A percentile compares a stretch with the other conserved stretches of the same genome.
phyloP scores from a whole-genome alignment of 495 filamentous ascomycete genomes.

The Neurospora africana region DNA sequence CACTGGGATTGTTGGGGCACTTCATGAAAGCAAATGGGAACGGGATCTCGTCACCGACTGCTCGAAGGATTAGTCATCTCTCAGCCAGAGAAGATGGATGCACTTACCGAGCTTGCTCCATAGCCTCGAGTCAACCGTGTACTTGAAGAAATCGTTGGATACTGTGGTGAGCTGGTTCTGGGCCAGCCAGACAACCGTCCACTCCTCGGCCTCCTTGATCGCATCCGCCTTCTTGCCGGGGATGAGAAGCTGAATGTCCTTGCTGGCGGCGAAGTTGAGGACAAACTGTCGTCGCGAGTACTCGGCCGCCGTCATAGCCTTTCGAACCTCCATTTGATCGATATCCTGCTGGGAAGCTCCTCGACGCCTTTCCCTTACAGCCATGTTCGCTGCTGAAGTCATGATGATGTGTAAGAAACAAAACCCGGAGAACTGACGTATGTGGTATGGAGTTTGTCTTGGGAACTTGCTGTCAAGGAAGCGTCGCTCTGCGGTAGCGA shows the following conservation, averaged over 20 bases:
- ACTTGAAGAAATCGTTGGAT: conserved; percentile 22
- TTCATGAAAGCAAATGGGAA: conserved; percentile 24
- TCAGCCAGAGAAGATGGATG: not conserved
- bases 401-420: conserved; percentile 6
- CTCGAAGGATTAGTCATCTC: not conserved
- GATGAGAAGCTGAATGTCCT: conserved; percentile 18
- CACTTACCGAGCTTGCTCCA: conserved; percentile 16
- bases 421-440: not conserved
- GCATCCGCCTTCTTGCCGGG: conserved; percentile 20
- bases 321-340: conserved; percentile 19
- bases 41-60: conserved; percentile 15
- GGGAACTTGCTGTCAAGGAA: not conserved
- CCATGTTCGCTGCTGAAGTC: conserved; percentile 16
- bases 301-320: conserved; percentile 23
- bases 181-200: conserved; percentile 14
- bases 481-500: not conserved
- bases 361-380: conserved; percentile 18
- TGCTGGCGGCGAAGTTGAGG: conserved; percentile 22
- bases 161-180: conserved; percentile 13
- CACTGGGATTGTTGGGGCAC: not conserved
- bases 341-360: conserved; percentile 12
- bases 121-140: conserved; percentile 17
- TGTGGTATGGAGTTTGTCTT: not conserved
- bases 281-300: conserved; percentile 24
- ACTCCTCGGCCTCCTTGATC: conserved; percentile 23